Conservation (phyloP, 441 rosid species). For the Brassica balearica region DNA sequence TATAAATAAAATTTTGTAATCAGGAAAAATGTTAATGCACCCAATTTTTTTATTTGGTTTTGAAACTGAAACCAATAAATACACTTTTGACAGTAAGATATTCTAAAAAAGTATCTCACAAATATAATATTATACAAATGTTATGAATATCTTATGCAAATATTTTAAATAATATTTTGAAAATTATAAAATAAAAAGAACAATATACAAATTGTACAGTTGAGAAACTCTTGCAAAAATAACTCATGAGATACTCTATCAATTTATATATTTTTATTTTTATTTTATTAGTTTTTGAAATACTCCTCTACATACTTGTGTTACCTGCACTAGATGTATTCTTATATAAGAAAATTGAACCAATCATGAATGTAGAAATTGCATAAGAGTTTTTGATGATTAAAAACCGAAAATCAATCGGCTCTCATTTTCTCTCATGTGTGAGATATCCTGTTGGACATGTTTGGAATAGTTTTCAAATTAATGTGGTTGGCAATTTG, state of each 20-base stretch:
- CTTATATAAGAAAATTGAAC: background rate
- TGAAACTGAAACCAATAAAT: background rate
- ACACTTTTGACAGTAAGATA: background rate
- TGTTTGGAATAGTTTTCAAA: background rate
- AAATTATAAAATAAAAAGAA: too few species aligned
- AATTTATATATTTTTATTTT: too few species aligned
- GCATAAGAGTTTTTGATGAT: background rate
- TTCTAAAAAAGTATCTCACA: too few species aligned
- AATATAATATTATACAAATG: too few species aligned
- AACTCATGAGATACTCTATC: too few species aligned
- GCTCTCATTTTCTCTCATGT: background rate
- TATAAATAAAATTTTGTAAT: background rate
- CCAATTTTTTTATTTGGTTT: background rate
- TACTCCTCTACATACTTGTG: background rate
- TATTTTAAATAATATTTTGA: background rate
- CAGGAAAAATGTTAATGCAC: background rate
- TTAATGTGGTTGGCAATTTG: background rate
- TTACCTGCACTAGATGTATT: background rate
- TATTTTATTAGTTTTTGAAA: background rate
- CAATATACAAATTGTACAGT: background rate
- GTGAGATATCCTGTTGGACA: background rate
- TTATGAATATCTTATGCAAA: background rate
- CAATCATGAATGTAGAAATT: background rate
- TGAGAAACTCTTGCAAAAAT: background rate
- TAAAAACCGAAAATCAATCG: background rate